phyloP scores from a whole-genome alignment of 768 basidiomycete species.

The Lanmaoa rubissima region DNA sequence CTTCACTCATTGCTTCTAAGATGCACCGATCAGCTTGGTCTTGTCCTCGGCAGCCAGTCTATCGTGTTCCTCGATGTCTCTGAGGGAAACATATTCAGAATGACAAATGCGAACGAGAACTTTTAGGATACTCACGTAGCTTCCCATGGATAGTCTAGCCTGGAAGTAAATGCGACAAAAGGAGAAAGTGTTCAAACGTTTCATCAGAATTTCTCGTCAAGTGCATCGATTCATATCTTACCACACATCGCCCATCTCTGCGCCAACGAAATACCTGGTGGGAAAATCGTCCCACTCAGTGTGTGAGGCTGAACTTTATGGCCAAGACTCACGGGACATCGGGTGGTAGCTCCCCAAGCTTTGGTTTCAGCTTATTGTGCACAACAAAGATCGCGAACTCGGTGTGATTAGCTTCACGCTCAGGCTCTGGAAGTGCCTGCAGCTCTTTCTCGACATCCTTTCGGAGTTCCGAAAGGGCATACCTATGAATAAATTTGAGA shows the following conservation, averaged over 20 bases:
- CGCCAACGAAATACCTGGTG: conserved; percentile 75
- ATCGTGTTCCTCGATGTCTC: conserved; percentile 78
- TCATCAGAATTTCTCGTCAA: conserved; percentile 16
- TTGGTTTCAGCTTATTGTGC: conserved; percentile 89
- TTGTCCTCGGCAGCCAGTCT: conserved; percentile 51
- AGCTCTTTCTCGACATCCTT: conserved; percentile 83
- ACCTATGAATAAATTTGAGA: conserved; percentile 45
- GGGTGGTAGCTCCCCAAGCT: conserved; percentile 70
- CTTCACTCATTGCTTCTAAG: background rate
- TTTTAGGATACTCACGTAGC: conserved; percentile 49
- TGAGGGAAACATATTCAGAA: conserved; percentile 26
- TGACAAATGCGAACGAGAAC: background rate
- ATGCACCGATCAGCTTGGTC: conserved; percentile 1
- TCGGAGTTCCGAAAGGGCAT: conserved; percentile 85
- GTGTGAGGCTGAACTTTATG: background rate
- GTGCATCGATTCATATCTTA: conserved; percentile 35
- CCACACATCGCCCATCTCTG: conserved; percentile 73
- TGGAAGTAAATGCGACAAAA: conserved; percentile 28
- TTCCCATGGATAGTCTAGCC: conserved; percentile 89
- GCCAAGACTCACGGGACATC: conserved; percentile 53
- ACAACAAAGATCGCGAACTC: conserved; percentile 93
- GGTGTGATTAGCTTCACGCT: conserved; percentile 73
- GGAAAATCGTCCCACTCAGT: conserved; percentile 1
- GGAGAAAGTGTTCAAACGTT: background rate
- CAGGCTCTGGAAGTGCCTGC: conserved; percentile 59